phyloP scores from a whole-genome alignment of 768 basidiomycete genomes.

The Tricholoma furcatifolium region DNA sequence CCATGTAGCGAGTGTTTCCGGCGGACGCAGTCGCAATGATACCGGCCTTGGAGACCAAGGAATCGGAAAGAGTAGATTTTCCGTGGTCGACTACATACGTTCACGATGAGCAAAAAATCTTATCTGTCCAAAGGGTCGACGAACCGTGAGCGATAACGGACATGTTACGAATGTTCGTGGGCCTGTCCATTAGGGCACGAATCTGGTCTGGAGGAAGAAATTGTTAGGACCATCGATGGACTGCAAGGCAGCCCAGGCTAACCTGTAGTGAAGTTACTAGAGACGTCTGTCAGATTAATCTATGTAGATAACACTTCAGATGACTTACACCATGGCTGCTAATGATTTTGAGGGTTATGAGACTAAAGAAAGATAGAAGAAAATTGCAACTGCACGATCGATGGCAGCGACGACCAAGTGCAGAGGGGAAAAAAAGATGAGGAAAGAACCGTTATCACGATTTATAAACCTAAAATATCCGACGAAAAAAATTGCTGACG shows the following conservation, averaged over 20 bases:
- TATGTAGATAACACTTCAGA: constrained; percentile 5
- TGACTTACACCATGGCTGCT: constrained; percentile 72
- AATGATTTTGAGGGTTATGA: not conserved
- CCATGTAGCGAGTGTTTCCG: constrained; percentile 93
- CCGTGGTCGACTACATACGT: constrained; percentile 86
- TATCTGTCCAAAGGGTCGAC: constrained; percentile 18
- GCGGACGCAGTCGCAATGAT: constrained; percentile 93
- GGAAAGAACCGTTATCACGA: constrained; percentile 12
- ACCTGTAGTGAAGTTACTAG: constrained; percentile 88
- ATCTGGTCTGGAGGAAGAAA: constrained; percentile 63
- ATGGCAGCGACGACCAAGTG: constrained; percentile 9
- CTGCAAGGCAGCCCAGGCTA: not conserved
- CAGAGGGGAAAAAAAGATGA: constrained; percentile 2
- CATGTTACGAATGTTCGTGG: constrained; percentile 93
- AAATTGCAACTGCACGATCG: constrained; percentile 6
- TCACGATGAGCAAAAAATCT: not conserved
- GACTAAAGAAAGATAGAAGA: not conserved
- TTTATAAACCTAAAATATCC: constrained; percentile 4
- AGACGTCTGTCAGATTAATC: constrained; percentile 28
- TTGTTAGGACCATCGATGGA: not conserved
- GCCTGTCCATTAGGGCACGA: constrained; percentile 80
- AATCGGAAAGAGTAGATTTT: constrained; percentile 98
- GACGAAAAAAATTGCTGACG: constrained; percentile 8
- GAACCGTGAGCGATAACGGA: constrained; percentile 87
- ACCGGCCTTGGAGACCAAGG: constrained; percentile 97